Percentiles rank a stretch among this genome's conserved stretches.
phyloP scores from a whole-genome alignment of 2,329 filamentous ascomycete species.

The Sarocladiaceae sp. region DNA sequence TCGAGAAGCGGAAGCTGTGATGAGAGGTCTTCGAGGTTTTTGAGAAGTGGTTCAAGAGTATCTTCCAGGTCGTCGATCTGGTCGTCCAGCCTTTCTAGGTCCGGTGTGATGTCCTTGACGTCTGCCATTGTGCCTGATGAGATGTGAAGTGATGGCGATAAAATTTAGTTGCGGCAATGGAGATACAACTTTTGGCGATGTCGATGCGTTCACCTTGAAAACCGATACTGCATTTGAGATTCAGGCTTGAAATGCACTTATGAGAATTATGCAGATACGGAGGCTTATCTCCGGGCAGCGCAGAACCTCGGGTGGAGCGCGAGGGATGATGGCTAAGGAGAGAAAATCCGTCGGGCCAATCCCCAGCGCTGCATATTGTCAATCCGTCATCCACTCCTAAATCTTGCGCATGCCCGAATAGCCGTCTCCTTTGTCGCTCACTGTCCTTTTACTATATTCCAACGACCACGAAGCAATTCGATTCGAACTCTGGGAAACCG shows the following conservation, averaged over 20 bases:
- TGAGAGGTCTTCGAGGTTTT: constrained; percentile 61
- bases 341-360: constrained; percentile 8
- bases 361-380: neutral
- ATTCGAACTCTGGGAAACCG: too few species aligned
- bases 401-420: neutral
- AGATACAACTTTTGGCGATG: neutral
- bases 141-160: neutral
- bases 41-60: constrained; percentile 68
- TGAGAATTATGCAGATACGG: neutral
- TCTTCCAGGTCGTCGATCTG: constrained; percentile 77
- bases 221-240: neutral
- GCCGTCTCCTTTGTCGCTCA: constrained; percentile 4
- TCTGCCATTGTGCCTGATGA: constrained; percentile 29
- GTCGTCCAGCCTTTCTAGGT: constrained; percentile 70
- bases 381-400: constrained; percentile 4
- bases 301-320: constrained; percentile 5
- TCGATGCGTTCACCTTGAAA: neutral
- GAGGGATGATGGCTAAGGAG: neutral
- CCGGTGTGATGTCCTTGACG: constrained; percentile 55
- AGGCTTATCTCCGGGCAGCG: neutral
- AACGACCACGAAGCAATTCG: too few species aligned
- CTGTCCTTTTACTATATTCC: neutral
- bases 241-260: neutral
- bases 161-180: neutral
- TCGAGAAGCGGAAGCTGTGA: constrained; percentile 86